Conservation (phyloP, 768 basidiomycete genomes). For the Auriscalpium microsporum region DNA sequence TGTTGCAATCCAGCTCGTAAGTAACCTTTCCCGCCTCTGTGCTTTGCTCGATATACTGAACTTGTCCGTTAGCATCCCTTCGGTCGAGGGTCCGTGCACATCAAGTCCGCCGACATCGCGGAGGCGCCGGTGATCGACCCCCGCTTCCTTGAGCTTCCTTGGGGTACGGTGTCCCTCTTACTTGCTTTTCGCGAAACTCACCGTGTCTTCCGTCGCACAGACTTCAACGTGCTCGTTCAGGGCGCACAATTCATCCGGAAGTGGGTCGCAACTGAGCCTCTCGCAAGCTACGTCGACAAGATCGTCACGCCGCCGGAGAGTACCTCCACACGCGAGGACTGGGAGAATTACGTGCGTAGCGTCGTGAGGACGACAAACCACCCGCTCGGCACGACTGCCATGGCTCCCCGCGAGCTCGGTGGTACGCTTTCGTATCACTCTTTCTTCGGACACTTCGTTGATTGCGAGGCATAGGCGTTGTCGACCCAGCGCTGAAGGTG, state of each 20-base stretch:
- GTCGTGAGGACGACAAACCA: slow-evolving; percentile 13
- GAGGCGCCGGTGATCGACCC: slow-evolving; percentile 8
- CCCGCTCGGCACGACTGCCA: slow-evolving; percentile 12
- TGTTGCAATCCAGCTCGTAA: slow-evolving; percentile 12
- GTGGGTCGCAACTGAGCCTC: slow-evolving; percentile 9
- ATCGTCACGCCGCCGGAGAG: slow-evolving; percentile 8
- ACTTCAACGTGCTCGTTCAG: slow-evolving; percentile 10
- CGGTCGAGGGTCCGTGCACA: slow-evolving; percentile 11
- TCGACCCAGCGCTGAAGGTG: slow-evolving; percentile 9
- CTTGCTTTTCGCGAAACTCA: not conserved
- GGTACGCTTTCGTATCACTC: not conserved
- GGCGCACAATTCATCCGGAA: slow-evolving; percentile 9
- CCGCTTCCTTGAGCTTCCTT: slow-evolving; percentile 7
- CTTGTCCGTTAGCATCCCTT: slow-evolving; percentile 5
- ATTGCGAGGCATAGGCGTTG: slow-evolving; percentile 3
- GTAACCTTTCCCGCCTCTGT: not conserved
- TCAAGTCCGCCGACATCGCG: slow-evolving; percentile 7
- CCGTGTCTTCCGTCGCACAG: not conserved
- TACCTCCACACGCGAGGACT: slow-evolving; percentile 1
- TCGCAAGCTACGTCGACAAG: slow-evolving; percentile 4
- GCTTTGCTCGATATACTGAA: not conserved
- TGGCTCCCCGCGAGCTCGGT: slow-evolving; percentile 12
- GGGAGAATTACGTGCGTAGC: slow-evolving; percentile 8
- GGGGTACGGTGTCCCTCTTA: slow-evolving; percentile 2
- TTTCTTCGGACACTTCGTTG: not conserved